phyloP scores from a whole-genome alignment of 352 stramenopile species.

The Phytopythium sindhum region DNA sequence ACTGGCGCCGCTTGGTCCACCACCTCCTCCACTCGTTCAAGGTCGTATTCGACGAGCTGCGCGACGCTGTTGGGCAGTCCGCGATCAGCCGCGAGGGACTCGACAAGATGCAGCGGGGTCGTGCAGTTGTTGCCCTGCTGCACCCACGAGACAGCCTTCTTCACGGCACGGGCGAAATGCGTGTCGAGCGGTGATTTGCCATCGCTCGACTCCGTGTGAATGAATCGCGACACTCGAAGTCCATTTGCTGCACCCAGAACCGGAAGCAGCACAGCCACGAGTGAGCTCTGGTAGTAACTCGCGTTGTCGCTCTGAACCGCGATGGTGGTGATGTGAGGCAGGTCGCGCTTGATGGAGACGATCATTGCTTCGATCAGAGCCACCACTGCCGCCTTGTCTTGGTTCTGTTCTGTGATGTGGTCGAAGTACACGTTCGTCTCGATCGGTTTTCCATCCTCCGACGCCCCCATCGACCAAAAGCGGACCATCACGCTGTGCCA shows the following conservation, averaged over 20 bases:
- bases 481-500: constrained; percentile 15
- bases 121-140: constrained; percentile 14
- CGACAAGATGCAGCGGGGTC: constrained; percentile 8
- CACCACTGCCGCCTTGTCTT: constrained; percentile 16
- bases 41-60: constrained; percentile 5
- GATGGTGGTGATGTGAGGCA: constrained; percentile 14
- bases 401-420: constrained; percentile 7
- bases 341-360: constrained; percentile 11
- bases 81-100: constrained; percentile 7
- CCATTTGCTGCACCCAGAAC: constrained; percentile 9
- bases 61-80: constrained; percentile 13
- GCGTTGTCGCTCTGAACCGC: constrained; percentile 20
- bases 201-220: constrained; percentile 17
- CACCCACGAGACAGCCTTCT: constrained; percentile 8
- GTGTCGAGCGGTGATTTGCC: constrained; percentile 16
- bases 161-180: constrained; percentile 13
- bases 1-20: neutral
- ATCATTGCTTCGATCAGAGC: constrained; percentile 16
- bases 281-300: constrained; percentile 18
- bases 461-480: constrained; percentile 4
- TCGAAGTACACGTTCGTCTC: constrained; percentile 16
- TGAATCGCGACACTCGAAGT: constrained; percentile 12
- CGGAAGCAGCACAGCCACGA: constrained; percentile 11
- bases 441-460: neutral
- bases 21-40: neutral